Percentiles rank a stretch among this genome's conserved stretches.
Conservation (phyloP, 2,329 filamentous ascomycete genomes). For the Fusarium torulosum region DNA sequence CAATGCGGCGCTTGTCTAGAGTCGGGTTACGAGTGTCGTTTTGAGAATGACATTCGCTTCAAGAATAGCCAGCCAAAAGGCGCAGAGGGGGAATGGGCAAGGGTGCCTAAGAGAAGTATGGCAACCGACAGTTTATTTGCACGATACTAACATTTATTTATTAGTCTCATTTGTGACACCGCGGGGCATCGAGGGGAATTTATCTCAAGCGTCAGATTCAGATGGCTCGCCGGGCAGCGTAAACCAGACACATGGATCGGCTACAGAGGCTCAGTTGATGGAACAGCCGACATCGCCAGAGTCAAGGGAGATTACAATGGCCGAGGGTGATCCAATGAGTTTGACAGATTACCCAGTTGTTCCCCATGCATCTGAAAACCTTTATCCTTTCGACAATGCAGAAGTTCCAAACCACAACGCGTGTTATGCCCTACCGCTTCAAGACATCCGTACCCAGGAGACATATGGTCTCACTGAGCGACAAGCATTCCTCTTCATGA, state of each 20-base stretch:
- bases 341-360: neutral
- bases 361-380: neutral
- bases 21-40: neutral
- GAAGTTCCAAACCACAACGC: neutral
- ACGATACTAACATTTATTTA: neutral
- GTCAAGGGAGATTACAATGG: neutral
- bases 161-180: conserved; percentile 9
- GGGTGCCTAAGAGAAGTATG: neutral
- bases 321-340: neutral
- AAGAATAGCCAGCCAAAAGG: neutral
- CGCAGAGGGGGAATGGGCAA: accelerated
- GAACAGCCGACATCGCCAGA: neutral
- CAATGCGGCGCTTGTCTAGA: conserved; percentile 12
- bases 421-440: neutral
- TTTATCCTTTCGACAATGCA: neutral
- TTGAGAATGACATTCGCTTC: conserved; percentile 19
- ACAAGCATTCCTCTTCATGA: conserved; percentile 14
- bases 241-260: neutral
- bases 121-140: neutral
- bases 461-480: neutral
- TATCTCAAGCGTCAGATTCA: neutral
- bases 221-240: neutral
- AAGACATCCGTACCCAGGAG: neutral
- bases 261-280: neutral
- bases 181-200: neutral